phyloP scores from a whole-genome alignment of 805 yeast genomes.

The Lipomyces kockii region DNA sequence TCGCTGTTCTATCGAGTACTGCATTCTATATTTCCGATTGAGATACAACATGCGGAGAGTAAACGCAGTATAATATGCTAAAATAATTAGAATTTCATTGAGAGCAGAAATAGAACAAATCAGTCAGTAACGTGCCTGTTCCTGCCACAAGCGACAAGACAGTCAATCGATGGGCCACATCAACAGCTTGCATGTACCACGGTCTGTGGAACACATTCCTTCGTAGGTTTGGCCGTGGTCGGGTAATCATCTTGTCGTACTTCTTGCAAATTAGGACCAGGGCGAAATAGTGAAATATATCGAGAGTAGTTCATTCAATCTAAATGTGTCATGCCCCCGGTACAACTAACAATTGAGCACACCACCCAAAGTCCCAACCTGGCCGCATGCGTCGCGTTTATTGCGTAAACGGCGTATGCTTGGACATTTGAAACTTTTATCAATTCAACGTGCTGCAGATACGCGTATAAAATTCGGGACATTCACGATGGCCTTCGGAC shows the following conservation, averaged over 20 bases:
- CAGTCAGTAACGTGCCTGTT: constrained; percentile 44
- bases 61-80: constrained; percentile 27
- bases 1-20: constrained; percentile 14
- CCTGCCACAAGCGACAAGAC: constrained; percentile 68
- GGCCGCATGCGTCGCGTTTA: neutral
- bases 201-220: constrained; percentile 48
- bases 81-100: neutral
- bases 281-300: neutral
- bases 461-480: neutral
- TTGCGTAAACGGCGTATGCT: neutral
- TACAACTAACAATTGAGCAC: too few relatives aligned
- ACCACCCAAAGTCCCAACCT: neutral
- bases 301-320: too few relatives aligned
- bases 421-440: neutral
- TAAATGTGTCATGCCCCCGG: too few relatives aligned
- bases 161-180: constrained; percentile 72
- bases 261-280: neutral
- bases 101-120: neutral
- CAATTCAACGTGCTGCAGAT: neutral
- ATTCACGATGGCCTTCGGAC: neutral
- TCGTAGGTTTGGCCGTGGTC: constrained; percentile 9
- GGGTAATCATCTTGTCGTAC: neutral
- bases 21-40: constrained; percentile 22
- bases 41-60: constrained; percentile 24
- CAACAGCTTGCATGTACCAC: constrained; percentile 77